Percentiles rank a stretch among this genome's conserved stretches.
These are phyloP conservation scores for Straminergon stramineum DNA, from an alignment of 225 moss, liverwort and hornwort species.

Conservation along the genomic window DNA sequence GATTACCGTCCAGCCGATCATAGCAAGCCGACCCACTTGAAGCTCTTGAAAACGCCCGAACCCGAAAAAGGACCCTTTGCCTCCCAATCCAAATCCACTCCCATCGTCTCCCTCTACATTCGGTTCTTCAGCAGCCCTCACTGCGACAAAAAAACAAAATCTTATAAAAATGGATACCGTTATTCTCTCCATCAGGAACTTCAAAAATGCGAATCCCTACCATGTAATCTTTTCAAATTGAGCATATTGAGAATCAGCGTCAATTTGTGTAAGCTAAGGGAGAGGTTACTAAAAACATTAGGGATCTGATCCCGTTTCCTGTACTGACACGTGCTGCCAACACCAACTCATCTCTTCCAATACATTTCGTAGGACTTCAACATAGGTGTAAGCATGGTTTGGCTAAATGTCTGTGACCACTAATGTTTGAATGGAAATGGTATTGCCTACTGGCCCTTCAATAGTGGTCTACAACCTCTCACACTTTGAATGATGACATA, in stretches of 20 bases:
- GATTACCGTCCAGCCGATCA: slow-evolving; percentile 51
- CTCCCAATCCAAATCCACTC: slow-evolving; percentile 42
- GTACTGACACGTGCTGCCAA: neutral
- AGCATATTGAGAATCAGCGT: neutral
- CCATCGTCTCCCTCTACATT: slow-evolving; percentile 10
- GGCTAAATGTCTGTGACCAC: neutral
- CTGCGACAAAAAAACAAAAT: slow-evolving; percentile 1
- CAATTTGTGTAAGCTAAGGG: neutral
- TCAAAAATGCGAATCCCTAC: neutral
- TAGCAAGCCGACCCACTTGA: slow-evolving; percentile 62
- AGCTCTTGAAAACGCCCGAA: slow-evolving; percentile 58
- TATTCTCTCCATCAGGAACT: neutral
- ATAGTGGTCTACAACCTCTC: neutral
- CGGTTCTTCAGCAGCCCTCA: slow-evolving; percentile 28
- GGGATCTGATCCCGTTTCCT: neutral
- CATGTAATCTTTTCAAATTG: neutral
- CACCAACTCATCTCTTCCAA: neutral
- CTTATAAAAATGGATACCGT: neutral
- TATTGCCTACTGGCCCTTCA: neutral
- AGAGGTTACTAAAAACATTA: neutral
- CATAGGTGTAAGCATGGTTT: neutral
- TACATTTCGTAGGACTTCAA: neutral
- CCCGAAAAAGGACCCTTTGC: slow-evolving; percentile 49
- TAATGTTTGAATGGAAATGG: neutral
- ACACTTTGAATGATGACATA: neutral